A percentile compares a stretch with the other conserved stretches of the same genome.
Evolutionary conservation across 2,329 filamentous ascomycete species (phyloP).

Genomic region (Apiospora arundinis): DNA sequence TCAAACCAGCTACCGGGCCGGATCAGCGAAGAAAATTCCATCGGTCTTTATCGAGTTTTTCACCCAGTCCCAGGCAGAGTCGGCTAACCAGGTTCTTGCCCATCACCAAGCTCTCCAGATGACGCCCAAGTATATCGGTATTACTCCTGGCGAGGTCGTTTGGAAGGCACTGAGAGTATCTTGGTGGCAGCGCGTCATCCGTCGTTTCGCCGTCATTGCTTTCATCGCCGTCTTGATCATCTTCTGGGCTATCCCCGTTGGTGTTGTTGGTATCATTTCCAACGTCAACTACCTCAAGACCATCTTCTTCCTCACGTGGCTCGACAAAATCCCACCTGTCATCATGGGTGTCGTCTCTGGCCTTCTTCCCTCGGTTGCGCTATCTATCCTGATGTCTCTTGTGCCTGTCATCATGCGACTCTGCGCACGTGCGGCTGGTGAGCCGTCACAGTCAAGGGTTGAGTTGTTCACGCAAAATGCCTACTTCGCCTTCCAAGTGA

Average conservation of each 20-base stretch:
- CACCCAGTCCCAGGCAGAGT: slow-evolving; percentile 82
- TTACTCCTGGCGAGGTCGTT: slow-evolving; percentile 82
- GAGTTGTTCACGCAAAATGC: slow-evolving; percentile 90
- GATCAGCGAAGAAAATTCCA: slow-evolving; percentile 70
- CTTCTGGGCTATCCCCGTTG: slow-evolving; percentile 83
- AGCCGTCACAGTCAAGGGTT: slow-evolving; percentile 78
- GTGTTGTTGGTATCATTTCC: slow-evolving; percentile 82
- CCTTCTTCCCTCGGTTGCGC: slow-evolving; percentile 78
- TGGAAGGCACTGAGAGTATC: slow-evolving; percentile 85
- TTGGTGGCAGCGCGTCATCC: slow-evolving; percentile 84
- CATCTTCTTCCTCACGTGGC: slow-evolving; percentile 73
- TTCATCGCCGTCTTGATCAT: slow-evolving; percentile 81
- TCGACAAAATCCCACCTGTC: slow-evolving; percentile 70
- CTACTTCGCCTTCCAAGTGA: slow-evolving; percentile 89
- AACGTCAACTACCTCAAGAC: slow-evolving; percentile 76
- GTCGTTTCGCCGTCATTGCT: slow-evolving; percentile 70
- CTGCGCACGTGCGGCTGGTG: slow-evolving; percentile 80
- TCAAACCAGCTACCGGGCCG: slow-evolving; percentile 70
- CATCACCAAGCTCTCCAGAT: slow-evolving; percentile 90
- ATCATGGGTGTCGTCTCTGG: slow-evolving; percentile 86
- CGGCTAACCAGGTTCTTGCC: slow-evolving; percentile 83
- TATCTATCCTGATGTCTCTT: slow-evolving; percentile 85
- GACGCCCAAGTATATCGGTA: slow-evolving; percentile 82
- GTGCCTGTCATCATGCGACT: slow-evolving; percentile 84
- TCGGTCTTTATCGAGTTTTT: slow-evolving; percentile 93